Evolutionary conservation across 1,139 yeast genomes (phyloP), one percentile per base, ranked within the genome.

Genomic region (Suhomyces yuchorum): DNA sequence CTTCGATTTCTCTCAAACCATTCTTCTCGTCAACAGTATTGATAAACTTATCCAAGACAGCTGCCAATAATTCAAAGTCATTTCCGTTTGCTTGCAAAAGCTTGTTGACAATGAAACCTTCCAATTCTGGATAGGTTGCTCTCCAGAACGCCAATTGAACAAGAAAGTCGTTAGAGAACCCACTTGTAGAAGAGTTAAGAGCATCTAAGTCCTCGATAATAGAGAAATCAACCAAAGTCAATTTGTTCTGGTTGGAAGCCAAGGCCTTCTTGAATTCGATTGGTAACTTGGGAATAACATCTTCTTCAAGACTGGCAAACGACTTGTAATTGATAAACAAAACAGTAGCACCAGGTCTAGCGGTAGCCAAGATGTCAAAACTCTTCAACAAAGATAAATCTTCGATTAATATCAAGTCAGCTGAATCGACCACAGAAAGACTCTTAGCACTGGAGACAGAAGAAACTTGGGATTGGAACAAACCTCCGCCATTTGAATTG

Each of bases 121-220:
- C 77, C 42, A 85, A 76, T 46, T 78, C 77, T 8, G 91, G 89
- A 51, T 78, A 80, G 6, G 88, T 80, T 37, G 78, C 72, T 56
- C 80, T 78, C 96, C 96, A 90, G 73, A 89, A 86, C 1, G 84
- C 89, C 45, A 86, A 80, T 69, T 90, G 97, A 49, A 82, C 71
- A 49, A 90, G 88, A 66, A 90, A 85, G 39, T 84, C 80, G 35
- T 78, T 78, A 2, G 95, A 84, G 62, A 91, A 83, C 17, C 96
- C 96, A 58, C 82, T 80, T 37, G 96, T 86, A 48, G 85, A 85
- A 48, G 82, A 84, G 49, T 66, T 68, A 40, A 67, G 56, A 28
- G 68, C 65, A 47, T 70, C 74, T 50, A 74, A 66, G 9, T 78
- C 79, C 48, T 83, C 88, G 38, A 85, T 81, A 51, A 82, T 68